Percentiles rank a stretch among this genome's conserved stretches.
These are phyloP conservation scores for Trichosporon coremiiforme DNA, from an alignment of 1,284 basidiomycete species.

Conservation along the genomic window DNA sequence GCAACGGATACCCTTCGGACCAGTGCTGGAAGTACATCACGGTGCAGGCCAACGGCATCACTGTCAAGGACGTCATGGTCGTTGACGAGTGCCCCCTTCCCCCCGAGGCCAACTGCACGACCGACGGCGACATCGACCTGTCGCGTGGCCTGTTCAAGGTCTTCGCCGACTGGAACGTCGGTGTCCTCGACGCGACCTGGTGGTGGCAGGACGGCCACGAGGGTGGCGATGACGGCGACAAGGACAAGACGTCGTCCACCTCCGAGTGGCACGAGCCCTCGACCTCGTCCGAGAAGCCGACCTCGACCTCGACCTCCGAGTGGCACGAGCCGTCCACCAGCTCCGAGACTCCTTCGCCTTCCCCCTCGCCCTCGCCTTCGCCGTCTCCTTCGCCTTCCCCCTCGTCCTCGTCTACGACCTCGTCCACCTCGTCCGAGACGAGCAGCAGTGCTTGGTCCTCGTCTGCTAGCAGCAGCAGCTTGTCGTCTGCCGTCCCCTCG, in stretches of 20 bases:
- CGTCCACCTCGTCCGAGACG: slow-evolving; percentile 1
- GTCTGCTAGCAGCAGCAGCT: background rate
- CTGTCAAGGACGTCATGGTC: slow-evolving; percentile 17
- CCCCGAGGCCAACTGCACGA: slow-evolving; percentile 7
- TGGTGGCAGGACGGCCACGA: slow-evolving; percentile 8
- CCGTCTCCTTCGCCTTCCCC: background rate
- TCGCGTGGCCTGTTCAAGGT: background rate
- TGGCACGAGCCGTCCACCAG: slow-evolving; percentile 7
- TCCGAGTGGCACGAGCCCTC: background rate
- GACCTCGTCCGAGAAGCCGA: background rate
- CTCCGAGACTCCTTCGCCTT: background rate
- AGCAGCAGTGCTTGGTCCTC: background rate
- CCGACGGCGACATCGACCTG: slow-evolving; percentile 9
- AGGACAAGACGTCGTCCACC: background rate
- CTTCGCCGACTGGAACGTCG: slow-evolving; percentile 10
- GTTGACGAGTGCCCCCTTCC: slow-evolving; percentile 12
- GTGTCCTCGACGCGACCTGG: slow-evolving; percentile 6
- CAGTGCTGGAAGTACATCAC: slow-evolving; percentile 19
- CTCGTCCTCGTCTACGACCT: background rate
- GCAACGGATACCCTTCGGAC: slow-evolving; percentile 8
- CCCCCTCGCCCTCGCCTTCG: background rate
- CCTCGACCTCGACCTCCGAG: background rate
- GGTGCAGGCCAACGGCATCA: slow-evolving; percentile 9
- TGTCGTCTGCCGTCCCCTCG: background rate
- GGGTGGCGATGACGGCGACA: background rate